Percentiles rank a stretch among this genome's conserved stretches.
phyloP scores from a whole-genome alignment of 2,329 filamentous ascomycete genomes.

The Claviceps maximensis region DNA sequence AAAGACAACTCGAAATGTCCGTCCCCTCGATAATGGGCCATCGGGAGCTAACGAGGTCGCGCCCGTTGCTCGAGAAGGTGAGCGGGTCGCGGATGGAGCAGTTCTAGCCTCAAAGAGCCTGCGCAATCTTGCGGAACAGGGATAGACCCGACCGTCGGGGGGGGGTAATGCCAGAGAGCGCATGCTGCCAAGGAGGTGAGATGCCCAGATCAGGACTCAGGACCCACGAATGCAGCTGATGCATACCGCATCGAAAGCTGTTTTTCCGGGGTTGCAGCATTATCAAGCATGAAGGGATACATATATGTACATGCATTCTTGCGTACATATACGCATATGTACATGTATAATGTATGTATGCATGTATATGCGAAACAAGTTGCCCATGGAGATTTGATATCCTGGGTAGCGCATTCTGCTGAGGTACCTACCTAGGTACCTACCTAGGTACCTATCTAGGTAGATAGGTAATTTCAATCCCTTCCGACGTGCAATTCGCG shows the following conservation, averaged over 20 bases:
- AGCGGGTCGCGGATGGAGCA: background rate
- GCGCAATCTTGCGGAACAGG: slow-evolving; percentile 4
- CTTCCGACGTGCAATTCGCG: background rate
- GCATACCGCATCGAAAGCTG: no score
- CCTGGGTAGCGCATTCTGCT: background rate
- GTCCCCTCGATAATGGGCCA: background rate
- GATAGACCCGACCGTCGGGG: background rate
- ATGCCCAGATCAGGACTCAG: no score
- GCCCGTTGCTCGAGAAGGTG: background rate
- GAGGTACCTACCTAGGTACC: no score
- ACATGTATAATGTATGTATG: no score
- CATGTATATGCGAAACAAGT: no score
- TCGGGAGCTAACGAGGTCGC: background rate
- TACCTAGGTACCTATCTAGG: no score
- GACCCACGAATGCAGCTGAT: no score
- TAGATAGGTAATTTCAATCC: background rate
- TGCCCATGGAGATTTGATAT: background rate
- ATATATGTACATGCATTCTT: background rate
- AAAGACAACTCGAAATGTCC: background rate
- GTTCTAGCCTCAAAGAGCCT: background rate
- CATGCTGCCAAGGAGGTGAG: background rate
- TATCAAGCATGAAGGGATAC: background rate
- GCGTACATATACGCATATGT: background rate
- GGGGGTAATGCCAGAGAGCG: background rate
- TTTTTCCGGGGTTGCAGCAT: background rate